phyloP scores from a whole-genome alignment of 257 asterid species.

The Rubia yunnanensis region DNA sequence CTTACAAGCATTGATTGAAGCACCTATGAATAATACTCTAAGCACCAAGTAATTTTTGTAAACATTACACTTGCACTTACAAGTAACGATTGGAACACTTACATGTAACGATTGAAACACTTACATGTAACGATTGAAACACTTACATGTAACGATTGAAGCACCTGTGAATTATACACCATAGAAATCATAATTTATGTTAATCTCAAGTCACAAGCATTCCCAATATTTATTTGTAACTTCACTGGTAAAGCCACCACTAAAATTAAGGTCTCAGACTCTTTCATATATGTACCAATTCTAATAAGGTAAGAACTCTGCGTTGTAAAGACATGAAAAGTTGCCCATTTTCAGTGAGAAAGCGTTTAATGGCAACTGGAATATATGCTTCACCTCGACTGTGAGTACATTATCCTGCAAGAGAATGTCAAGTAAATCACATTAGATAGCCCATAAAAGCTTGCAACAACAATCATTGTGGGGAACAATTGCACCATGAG shows the following conservation, averaged over 20 bases:
- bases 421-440: constrained; percentile 1
- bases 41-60: too few relatives aligned
- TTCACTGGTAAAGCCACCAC: not conserved
- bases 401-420: constrained; percentile 75
- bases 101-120: too few relatives aligned
- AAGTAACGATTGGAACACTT: too few relatives aligned
- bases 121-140: too few relatives aligned
- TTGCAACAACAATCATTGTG: not conserved
- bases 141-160: too few relatives aligned
- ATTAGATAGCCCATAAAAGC: not conserved
- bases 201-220: not conserved
- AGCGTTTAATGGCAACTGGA: constrained; percentile 65
- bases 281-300: not conserved
- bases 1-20: too few relatives aligned
- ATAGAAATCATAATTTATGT: not conserved
- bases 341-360: constrained; percentile 58
- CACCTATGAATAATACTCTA: too few relatives aligned
- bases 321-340: constrained; percentile 1
- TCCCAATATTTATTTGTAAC: not conserved
- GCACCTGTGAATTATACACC: too few relatives aligned
- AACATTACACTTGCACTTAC: too few relatives aligned
- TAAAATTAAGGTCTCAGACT: not conserved
- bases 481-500: not conserved
- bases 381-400: constrained; percentile 76
- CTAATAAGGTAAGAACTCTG: not conserved